Evolutionary conservation across 257 asterid species (phyloP).

Genomic region (Rauvolfia tetraphylla): DNA sequence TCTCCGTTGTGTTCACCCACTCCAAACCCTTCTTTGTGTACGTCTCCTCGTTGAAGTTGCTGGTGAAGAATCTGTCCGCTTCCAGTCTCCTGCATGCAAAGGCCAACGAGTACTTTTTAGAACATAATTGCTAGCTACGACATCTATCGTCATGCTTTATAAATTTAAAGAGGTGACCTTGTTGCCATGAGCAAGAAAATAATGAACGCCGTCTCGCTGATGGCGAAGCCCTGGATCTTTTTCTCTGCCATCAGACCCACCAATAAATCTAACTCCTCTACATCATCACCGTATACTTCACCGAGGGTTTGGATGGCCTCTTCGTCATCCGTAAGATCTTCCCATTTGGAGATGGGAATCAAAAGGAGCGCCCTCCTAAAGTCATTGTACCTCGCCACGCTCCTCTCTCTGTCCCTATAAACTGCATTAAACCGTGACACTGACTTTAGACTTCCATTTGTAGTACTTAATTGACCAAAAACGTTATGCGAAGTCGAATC

Average conservation of each 20-base stretch:
- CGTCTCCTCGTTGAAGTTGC: slow-evolving; percentile 48
- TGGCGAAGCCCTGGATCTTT: slow-evolving; percentile 62
- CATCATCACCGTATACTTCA: slow-evolving; percentile 46
- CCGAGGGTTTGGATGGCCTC: slow-evolving; percentile 39
- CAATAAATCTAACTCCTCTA: slow-evolving; percentile 51
- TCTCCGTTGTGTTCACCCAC: slow-evolving; percentile 63
- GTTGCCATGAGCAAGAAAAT: slow-evolving; percentile 59
- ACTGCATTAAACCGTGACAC: slow-evolving; percentile 23
- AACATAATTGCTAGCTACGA: too few relatives aligned
- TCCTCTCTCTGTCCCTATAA: slow-evolving; percentile 65
- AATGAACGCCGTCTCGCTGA: slow-evolving; percentile 60
- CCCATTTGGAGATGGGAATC: slow-evolving; percentile 69
- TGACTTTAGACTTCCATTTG: too few relatives aligned
- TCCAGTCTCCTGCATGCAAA: slow-evolving; percentile 63
- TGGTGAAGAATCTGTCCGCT: slow-evolving; percentile 57
- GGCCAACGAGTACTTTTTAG: too few relatives aligned
- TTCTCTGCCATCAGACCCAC: slow-evolving; percentile 64
- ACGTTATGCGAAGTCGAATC: too few relatives aligned
- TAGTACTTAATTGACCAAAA: too few relatives aligned
- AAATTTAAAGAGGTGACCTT: too few relatives aligned
- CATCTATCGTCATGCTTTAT: too few relatives aligned
- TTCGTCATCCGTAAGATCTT: slow-evolving; percentile 49
- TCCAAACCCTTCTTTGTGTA: slow-evolving; percentile 59
- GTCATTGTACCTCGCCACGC: slow-evolving; percentile 55
- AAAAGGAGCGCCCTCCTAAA: slow-evolving; percentile 43